These are phyloP conservation scores for Jatropha curcas DNA, from an alignment of 345 rosid genomes.

Conservation along the genomic window DNA sequence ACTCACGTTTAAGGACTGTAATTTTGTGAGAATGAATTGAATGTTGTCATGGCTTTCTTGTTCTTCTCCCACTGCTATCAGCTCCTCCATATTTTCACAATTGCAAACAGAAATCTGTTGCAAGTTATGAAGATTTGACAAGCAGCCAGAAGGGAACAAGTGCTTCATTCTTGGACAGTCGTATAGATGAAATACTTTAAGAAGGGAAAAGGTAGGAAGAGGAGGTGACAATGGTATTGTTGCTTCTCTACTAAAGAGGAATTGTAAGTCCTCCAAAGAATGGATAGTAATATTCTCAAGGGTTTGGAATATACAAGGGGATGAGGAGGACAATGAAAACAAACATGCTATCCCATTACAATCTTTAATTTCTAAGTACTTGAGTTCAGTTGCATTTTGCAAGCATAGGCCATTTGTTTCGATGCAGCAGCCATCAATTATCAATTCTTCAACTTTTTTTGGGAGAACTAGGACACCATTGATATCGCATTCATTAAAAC, in stretches of 20 bases:
- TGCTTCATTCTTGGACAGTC: constrained; percentile 16
- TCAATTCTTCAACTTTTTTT: not conserved
- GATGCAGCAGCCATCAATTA: not conserved
- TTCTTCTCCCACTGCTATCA: not conserved
- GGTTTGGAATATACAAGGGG: not conserved
- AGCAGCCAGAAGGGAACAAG: constrained; percentile 4
- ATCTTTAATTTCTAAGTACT: not conserved
- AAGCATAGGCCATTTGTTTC: not conserved
- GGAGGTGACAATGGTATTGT: not conserved
- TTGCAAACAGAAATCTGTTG: not conserved
- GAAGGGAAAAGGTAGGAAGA: constrained; percentile 6
- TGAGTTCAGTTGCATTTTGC: not conserved
- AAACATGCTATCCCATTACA: constrained; percentile 1
- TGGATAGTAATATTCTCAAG: not conserved
- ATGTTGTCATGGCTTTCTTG: not conserved
- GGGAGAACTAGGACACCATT: not conserved
- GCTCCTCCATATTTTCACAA: not conserved
- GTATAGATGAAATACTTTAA: fast-evolving
- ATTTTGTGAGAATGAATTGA: not conserved
- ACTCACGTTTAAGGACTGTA: not conserved
- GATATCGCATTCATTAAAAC: not conserved
- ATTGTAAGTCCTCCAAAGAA: not conserved
- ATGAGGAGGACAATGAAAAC: not conserved
- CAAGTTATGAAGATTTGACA: constrained; percentile 15
- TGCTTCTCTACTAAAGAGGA: not conserved